phyloP scores from a whole-genome alignment of 2,329 filamentous ascomycete species.

The Byssochlamys sp. region DNA sequence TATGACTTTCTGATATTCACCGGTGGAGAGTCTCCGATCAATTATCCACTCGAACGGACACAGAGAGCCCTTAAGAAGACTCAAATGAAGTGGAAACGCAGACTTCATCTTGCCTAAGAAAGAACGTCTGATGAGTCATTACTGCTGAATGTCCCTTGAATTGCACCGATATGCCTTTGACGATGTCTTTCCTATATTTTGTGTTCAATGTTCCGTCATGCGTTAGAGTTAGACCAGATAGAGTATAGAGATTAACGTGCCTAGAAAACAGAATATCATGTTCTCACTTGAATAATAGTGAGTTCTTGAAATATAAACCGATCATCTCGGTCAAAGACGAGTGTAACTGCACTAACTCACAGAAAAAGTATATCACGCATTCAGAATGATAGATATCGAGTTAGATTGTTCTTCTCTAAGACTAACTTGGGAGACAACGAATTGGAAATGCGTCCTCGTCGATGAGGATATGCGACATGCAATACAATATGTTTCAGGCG shows the following conservation, averaged over 20 bases:
- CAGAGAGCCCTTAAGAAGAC: constrained; percentile 39
- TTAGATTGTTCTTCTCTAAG: no score
- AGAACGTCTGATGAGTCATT: background rate
- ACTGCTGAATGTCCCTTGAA: background rate
- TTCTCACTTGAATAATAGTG: no score
- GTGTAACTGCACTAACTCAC: no score
- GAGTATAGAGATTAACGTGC: background rate
- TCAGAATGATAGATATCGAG: no score
- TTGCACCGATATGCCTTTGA: background rate
- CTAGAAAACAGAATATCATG: no score
- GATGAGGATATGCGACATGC: no score
- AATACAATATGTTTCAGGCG: no score
- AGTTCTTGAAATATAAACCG: no score
- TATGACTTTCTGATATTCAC: constrained; percentile 46
- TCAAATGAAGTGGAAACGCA: constrained; percentile 19
- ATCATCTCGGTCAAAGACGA: no score
- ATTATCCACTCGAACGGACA: constrained; percentile 39
- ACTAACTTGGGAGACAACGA: no score
- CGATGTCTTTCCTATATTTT: background rate
- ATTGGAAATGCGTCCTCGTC: no score
- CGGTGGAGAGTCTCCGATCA: constrained; percentile 43
- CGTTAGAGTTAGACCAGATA: background rate
- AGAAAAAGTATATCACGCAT: no score
- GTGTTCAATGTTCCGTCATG: background rate
- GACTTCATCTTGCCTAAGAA: constrained; percentile 14